Evolutionary conservation across 1,284 basidiomycete species (phyloP).

Genomic region (Rugosomyces carneus): DNA sequence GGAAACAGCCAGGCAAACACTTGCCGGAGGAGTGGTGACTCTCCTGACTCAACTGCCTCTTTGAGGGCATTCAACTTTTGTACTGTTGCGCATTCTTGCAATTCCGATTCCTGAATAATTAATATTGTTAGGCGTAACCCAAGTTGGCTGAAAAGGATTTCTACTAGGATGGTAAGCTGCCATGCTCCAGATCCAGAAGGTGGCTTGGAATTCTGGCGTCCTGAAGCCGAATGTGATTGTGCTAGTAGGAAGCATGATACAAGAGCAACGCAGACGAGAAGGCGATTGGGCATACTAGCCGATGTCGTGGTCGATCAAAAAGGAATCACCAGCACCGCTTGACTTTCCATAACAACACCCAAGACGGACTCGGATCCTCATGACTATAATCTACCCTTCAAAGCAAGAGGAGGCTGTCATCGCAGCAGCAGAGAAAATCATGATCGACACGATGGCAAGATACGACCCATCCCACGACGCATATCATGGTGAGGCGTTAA

Average conservation of each 20-base stretch:
- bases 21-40: constrained; percentile 69
- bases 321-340: neutral
- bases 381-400: constrained; percentile 31
- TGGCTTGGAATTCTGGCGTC: neutral
- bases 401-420: constrained; percentile 40
- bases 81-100: constrained; percentile 47
- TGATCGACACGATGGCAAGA: constrained; percentile 70
- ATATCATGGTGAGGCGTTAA: constrained; percentile 62
- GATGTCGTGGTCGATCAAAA: neutral
- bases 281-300: constrained; percentile 22
- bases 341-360: neutral
- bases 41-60: constrained; percentile 48
- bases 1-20: constrained; percentile 79
- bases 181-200: neutral
- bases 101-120: constrained; percentile 38
- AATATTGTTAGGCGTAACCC: no score
- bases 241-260: constrained; percentile 25
- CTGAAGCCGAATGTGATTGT: neutral
- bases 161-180: constrained; percentile 17
- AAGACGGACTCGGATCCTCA: neutral
- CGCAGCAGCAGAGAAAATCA: constrained; percentile 60
- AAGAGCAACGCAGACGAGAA: constrained; percentile 33
- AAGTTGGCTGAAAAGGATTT: constrained; percentile 1
- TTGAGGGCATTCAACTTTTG: constrained; percentile 56
- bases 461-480: constrained; percentile 91